Conservation (phyloP, 2,329 filamentous ascomycete genomes). For the Fusarium praegraminearum region DNA sequence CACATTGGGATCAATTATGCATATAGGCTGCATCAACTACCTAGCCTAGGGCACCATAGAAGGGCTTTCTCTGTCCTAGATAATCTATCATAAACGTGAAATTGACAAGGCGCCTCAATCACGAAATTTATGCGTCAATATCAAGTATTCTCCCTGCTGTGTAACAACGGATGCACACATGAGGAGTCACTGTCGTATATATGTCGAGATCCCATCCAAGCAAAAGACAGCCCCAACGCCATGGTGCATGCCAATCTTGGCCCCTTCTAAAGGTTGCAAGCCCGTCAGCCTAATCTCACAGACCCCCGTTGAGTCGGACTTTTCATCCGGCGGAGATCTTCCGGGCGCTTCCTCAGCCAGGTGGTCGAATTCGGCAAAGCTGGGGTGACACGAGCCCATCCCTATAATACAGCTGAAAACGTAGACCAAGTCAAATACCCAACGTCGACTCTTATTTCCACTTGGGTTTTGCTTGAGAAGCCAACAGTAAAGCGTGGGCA, state of each 20-base stretch:
- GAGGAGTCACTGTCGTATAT: too few relatives aligned
- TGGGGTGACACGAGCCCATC: not conserved
- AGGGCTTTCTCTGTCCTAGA: accelerated
- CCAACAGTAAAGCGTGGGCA: accelerated
- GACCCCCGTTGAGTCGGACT: not conserved
- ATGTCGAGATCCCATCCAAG: not conserved
- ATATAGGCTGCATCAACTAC: too few relatives aligned
- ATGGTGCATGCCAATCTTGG: not conserved
- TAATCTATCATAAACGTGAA: not conserved
- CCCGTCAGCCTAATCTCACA: too few relatives aligned
- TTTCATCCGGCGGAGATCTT: not conserved
- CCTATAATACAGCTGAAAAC: not conserved
- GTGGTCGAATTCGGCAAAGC: not conserved
- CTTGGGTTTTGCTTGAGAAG: accelerated
- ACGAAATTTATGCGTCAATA: not conserved
- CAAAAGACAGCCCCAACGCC: not conserved
- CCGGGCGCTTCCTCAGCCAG: not conserved
- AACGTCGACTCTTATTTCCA: not conserved
- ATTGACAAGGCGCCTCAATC: not conserved
- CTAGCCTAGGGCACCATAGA: too few relatives aligned
- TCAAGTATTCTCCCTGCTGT: not conserved
- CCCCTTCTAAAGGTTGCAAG: not conserved
- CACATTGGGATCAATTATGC: too few relatives aligned
- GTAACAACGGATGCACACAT: not conserved
- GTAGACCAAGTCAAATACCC: not conserved